Base-by-base conservation (phyloP, 345 rosid species). In the Populus euphratica region DNA sequence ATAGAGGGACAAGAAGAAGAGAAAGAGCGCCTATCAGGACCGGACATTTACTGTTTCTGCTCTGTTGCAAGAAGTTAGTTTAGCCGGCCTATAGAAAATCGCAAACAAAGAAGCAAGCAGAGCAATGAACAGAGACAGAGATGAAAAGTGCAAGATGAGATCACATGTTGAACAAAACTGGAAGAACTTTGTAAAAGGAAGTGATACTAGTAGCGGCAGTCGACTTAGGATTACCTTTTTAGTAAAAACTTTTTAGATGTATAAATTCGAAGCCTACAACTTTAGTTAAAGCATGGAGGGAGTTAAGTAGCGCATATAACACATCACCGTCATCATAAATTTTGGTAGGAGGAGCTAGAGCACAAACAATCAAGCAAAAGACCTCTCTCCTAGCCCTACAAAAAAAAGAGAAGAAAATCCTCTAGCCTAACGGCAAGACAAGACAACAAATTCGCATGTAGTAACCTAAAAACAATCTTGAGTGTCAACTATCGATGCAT, bases 1-100 rank as follows among this genome's bases (percentile, higher is more conserved):
- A 86, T 83, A 70, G 88, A 83, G 65, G 86, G 73, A 59, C 76
- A 82, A 10, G 89, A 77, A 62, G 90, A 82, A 71, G 86, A 86
- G 33, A 88, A 86, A 61, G 87, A 81, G 33, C 84, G 85, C 83
- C 85, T 85, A 70, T 87, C 86, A 50, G 82, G 81, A 47, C 81
- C 87, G 83, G 81, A 73, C 91, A 85, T 88, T 65, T 67, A 82
- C 77, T 33, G 52, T n/a, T 77, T 72, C 56, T 70, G 14, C 38
- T 75, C 54, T 17, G 69, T 72, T 70, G 29, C 72, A 25, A 8
- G 20, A 47, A 79, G 69, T 10, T 27, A 31, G 43, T 67, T 67
- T 33, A 18, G 18, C 36, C n/a, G 36, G 43, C 70, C 35, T 16
- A 72, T 25, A 31, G 63, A 6, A 54, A 67, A 80, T 81, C 12